Conservation (phyloP, 257 asterid species). For the Nicotiana undulata region DNA sequence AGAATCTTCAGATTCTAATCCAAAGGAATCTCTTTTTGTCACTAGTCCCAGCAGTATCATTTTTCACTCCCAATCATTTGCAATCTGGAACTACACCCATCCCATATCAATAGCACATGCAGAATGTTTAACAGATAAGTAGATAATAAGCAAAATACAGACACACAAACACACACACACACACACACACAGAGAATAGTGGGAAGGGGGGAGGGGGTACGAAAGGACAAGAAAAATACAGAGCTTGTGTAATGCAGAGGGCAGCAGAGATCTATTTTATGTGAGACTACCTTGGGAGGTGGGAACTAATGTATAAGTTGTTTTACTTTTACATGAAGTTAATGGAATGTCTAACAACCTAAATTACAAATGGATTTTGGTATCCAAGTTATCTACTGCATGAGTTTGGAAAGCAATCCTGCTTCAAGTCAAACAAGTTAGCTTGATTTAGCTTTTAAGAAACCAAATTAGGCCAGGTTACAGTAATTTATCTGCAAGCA, state of each 20-base stretch:
- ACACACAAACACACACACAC: no score
- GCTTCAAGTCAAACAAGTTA: neutral
- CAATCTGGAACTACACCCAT: neutral
- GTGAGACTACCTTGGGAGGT: neutral
- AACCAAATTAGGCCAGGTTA: neutral
- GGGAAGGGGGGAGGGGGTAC: neutral
- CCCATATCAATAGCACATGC: neutral
- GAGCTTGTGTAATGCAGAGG: neutral
- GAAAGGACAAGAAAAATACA: neutral
- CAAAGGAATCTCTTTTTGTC: neutral
- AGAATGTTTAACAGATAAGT: neutral
- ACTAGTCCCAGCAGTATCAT: neutral
- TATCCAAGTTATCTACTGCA: neutral
- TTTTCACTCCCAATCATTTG: neutral
- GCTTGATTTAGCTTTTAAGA: neutral
- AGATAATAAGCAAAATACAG: neutral
- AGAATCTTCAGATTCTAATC: neutral
- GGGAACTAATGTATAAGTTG: neutral
- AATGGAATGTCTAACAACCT: neutral
- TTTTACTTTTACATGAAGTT: neutral
- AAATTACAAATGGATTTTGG: neutral
- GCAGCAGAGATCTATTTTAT: neutral
- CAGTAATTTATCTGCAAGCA: conserved; percentile 3
- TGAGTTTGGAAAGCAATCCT: neutral
- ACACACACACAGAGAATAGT: neutral